Evolutionary conservation across 2,329 filamentous ascomycete genomes (phyloP).

Genomic region (Fusarium sp.): DNA sequence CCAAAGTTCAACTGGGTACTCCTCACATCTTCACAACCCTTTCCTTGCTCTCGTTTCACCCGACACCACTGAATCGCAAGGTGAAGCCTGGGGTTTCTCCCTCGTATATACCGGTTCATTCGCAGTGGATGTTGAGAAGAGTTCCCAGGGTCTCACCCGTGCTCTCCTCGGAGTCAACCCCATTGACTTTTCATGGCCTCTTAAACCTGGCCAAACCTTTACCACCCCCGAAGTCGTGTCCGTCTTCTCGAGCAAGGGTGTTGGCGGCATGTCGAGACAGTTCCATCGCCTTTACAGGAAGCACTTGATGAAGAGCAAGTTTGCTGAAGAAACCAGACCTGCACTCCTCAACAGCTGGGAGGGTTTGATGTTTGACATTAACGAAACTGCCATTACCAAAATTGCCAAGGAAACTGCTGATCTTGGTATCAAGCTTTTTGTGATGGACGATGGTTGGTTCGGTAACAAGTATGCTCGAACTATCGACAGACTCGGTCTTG

Average conservation of each 20-base stretch:
- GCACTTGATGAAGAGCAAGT: constrained; percentile 69
- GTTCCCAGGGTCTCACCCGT: constrained; percentile 70
- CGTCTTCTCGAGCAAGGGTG: constrained; percentile 68
- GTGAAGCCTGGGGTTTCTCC: constrained; percentile 73
- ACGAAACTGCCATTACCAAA: constrained; percentile 65
- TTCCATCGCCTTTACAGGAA: constrained; percentile 72
- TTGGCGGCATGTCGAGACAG: constrained; percentile 72
- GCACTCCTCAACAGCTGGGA: constrained; percentile 75
- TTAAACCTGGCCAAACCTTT: constrained; percentile 67
- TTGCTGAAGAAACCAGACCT: constrained; percentile 64
- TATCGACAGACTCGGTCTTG: constrained; percentile 68
- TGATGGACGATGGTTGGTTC: constrained; percentile 77
- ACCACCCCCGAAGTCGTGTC: constrained; percentile 72
- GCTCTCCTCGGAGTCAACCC: constrained; percentile 71
- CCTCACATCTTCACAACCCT: constrained; percentile 73
- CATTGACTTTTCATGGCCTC: constrained; percentile 67
- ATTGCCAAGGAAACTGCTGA: constrained; percentile 68
- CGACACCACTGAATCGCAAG: constrained; percentile 68
- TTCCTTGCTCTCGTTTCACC: constrained; percentile 69
- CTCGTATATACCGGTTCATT: constrained; percentile 74
- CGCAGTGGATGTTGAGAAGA: constrained; percentile 68
- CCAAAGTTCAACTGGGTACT: constrained; percentile 70
- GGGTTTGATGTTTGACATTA: constrained; percentile 68
- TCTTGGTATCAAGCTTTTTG: constrained; percentile 70
- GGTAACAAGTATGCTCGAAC: constrained; percentile 68